Evolutionary conservation across 257 asterid species (phyloP), one percentile per base, ranked within the genome.

Genomic region (Ilex aquifolium): DNA sequence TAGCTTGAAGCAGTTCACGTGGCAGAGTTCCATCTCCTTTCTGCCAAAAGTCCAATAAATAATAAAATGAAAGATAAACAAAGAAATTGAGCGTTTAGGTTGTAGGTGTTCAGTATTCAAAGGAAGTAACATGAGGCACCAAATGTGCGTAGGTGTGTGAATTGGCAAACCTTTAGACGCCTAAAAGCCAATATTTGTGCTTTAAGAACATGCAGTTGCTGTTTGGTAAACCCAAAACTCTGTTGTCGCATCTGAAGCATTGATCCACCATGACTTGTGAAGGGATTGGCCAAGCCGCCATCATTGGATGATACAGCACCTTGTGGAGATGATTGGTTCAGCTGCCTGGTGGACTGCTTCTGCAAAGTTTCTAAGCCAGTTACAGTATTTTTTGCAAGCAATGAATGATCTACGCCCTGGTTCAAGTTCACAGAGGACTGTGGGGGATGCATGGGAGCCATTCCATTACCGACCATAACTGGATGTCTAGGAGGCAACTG

Each of bases 131-230:
- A 49, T 15, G 8, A 4, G 5, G 42, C 42, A 36, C 17, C 10
- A 11, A 60, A 51, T 63, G 60, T 56, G 76, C 49, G 1, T 21
- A 61, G 66, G 56, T 64, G 63, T 36, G 57, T 15, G 4, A 21
- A 10, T 15, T 53, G 40, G 60, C 90, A 65, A 67, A 93, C 99
- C 99, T 93, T 93, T 48, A 93, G 64, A 65, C 99, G 96, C 82
- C 97, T 85, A 77, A 93, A 93, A 57, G 97, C 97, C 67, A 90
- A 97, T 79, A 93, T 93, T 69, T 93, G 99, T 44, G 97, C 99
- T 78, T 93, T 93, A 66, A 93, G 96, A 70, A 85, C 97, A 69
- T 88, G 97, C 58, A 84, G 76, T 74, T 93, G 99, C 79, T 93
- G 96, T 76, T 90, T 93, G 57, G 95, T 84, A 74, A 93, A 93